Evolutionary conservation across 306 rosid genomes (phyloP).

Genomic region (Prunus dulcis): DNA sequence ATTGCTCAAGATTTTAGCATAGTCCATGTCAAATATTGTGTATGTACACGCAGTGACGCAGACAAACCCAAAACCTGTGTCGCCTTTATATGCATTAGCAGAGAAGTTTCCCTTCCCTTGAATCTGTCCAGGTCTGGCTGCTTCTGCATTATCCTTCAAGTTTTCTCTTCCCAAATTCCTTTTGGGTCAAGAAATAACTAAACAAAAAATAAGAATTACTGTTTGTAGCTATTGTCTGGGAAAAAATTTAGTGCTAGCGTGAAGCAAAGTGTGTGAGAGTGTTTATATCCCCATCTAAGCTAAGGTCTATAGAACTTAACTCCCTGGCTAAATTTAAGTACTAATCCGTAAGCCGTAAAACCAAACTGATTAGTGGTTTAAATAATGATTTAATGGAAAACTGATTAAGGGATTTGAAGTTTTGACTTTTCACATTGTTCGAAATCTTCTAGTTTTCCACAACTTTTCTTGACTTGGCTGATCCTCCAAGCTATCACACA

Average conservation of each 20-base stretch:
- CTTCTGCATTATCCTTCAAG: not conserved
- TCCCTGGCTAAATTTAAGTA: too few species aligned
- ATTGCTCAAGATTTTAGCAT: too few species aligned
- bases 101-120: not conserved
- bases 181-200: not conserved
- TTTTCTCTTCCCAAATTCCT: not conserved
- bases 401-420: not conserved
- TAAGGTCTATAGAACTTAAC: too few species aligned
- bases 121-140: not conserved
- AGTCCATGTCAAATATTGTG: too few species aligned
- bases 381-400: too few species aligned
- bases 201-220: not conserved
- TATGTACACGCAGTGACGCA: too few species aligned
- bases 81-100: not conserved
- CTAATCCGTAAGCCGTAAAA: too few species aligned
- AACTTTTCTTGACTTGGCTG: not conserved
- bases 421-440: not conserved
- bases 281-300: too few species aligned
- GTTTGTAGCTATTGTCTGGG: not conserved
- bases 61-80: too few species aligned
- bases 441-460: not conserved
- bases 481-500: not conserved
- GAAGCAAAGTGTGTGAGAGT: too few species aligned
- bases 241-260: too few species aligned
- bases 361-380: too few species aligned